A percentile compares a stretch with the other conserved stretches of the same genome.
These are phyloP conservation scores for Fusarium domesticum DNA, from an alignment of 2,329 filamentous ascomycete genomes.

Conservation along the genomic window DNA sequence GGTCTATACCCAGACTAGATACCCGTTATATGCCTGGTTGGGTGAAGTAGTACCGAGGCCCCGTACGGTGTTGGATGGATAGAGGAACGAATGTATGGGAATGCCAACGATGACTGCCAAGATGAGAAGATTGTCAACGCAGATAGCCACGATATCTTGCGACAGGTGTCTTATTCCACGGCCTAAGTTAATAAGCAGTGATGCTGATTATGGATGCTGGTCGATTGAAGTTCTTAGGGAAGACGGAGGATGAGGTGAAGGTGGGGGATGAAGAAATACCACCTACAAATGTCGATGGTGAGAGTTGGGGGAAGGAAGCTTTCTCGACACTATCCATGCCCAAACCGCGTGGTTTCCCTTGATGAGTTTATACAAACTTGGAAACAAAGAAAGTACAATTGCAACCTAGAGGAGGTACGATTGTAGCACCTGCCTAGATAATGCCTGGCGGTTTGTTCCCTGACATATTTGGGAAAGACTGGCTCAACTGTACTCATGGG, in stretches of 20 bases:
- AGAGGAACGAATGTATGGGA: not conserved
- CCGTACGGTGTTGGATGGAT: not conserved
- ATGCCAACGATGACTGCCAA: not conserved
- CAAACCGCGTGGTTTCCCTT: no score
- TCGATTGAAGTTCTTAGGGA: conserved; percentile 19
- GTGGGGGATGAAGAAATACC: not conserved
- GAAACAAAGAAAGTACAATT: no score
- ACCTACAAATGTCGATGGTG: not conserved
- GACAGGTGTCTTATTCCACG: not conserved
- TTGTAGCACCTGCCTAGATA: no score
- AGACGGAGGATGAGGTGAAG: conserved; percentile 14
- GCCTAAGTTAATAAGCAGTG: not conserved
- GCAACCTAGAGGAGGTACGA: no score
- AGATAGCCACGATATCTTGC: not conserved
- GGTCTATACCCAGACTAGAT: no score
- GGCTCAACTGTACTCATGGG: no score
- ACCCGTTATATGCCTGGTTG: no score
- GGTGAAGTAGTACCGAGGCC: no score
- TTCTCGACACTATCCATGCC: no score
- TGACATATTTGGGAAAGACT: no score
- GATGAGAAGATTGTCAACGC: not conserved
- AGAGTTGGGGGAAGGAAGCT: not conserved
- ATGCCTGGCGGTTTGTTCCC: no score
- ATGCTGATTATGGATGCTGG: conserved; percentile 22
- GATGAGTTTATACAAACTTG: no score